phyloP scores from a whole-genome alignment of 2,329 filamentous ascomycete species.

The Apiospora pterosperma region DNA sequence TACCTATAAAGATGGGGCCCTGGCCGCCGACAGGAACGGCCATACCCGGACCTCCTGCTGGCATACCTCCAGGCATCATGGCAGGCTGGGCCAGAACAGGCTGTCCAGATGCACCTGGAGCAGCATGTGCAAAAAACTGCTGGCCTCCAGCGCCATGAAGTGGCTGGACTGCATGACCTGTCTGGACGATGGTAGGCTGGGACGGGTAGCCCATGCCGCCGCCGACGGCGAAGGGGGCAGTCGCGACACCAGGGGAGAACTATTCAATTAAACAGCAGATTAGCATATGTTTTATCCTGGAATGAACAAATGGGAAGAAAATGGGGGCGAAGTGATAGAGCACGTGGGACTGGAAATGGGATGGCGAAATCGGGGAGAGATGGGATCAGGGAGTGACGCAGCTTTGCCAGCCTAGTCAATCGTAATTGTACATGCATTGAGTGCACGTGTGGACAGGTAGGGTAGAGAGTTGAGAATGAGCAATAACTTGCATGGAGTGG shows the following conservation, averaged over 20 bases:
- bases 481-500: conserved; percentile 34
- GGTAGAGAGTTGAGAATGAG: not conserved
- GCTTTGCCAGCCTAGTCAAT: not conserved
- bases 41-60: not conserved
- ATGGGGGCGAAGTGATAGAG: not conserved
- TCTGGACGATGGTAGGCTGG: conserved; percentile 11
- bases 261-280: conserved; percentile 13
- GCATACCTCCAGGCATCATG: not conserved
- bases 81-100: conserved; percentile 4
- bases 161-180: conserved; percentile 1
- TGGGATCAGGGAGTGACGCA: not conserved
- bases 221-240: conserved; percentile 15
- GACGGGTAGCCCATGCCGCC: conserved; percentile 16
- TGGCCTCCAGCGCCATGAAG: not conserved
- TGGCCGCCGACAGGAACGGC: conserved; percentile 4
- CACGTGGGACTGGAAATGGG: not conserved
- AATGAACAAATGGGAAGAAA: not conserved
- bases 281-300: conserved; percentile 12
- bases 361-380: not conserved
- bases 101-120: conserved; percentile 4
- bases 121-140: not conserved
- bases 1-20: conserved; percentile 7
- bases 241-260: conserved; percentile 18
- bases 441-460: not conserved
- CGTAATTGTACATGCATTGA: not conserved